Conservation (phyloP, 108 stramenopile genomes). For the Nitzschia inconspicua region DNA sequence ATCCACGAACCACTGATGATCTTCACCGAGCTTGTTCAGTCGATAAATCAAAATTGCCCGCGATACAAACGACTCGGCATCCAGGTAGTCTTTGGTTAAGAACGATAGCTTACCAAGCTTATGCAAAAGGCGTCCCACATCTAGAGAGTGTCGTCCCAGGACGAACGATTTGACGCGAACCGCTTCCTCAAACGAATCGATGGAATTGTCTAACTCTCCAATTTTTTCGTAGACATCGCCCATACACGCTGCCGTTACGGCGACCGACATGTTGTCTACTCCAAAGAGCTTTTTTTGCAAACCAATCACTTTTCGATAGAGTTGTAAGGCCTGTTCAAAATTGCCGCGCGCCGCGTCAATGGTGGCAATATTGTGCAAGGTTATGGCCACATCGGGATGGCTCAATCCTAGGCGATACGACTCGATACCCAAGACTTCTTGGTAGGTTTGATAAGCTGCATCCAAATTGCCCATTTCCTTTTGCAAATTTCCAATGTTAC, state of each 20-base stretch:
- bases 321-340: slow-evolving; percentile 54
- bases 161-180: slow-evolving; percentile 48
- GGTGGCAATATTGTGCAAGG: slow-evolving; percentile 86
- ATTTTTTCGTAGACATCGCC: slow-evolving; percentile 82
- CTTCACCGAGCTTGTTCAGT: slow-evolving; percentile 53
- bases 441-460: slow-evolving; percentile 76
- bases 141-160: slow-evolving; percentile 55
- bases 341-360: slow-evolving; percentile 85
- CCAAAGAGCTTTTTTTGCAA: slow-evolving; percentile 78
- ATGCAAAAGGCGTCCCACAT: slow-evolving; percentile 76
- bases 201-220: slow-evolving; percentile 54
- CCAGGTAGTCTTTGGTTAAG: slow-evolving; percentile 38
- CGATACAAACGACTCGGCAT: slow-evolving; percentile 54
- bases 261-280: slow-evolving; percentile 54
- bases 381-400: slow-evolving; percentile 83
- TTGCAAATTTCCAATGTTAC: slow-evolving; percentile 83
- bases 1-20: slow-evolving; percentile 76
- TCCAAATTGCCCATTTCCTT: slow-evolving; percentile 84
- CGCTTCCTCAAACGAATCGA: slow-evolving; percentile 66
- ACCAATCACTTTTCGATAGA: slow-evolving; percentile 69
- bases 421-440: slow-evolving; percentile 85
- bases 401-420: slow-evolving; percentile 76
- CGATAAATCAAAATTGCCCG: slow-evolving; percentile 64
- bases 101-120: slow-evolving; percentile 73
- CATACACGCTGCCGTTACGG: slow-evolving; percentile 69